Conservation (phyloP, 371 early-diverging fungal species). For the Mucor mucedo region DNA sequence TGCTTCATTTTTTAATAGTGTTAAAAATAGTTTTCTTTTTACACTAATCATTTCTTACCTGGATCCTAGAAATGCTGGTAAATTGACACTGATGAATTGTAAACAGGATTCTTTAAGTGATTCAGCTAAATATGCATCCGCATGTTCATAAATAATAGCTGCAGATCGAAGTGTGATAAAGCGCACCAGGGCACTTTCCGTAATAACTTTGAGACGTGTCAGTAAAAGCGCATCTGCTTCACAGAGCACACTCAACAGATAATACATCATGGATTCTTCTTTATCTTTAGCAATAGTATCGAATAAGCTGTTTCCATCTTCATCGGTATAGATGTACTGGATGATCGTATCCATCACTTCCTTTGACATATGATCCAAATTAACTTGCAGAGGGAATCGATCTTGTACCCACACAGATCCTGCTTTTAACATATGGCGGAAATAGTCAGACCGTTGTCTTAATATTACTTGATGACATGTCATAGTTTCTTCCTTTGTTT, state of each 20-base stretch:
- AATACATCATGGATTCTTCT: constrained; percentile 54
- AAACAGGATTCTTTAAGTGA: constrained; percentile 60
- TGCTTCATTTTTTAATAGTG: constrained; percentile 10
- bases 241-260: constrained; percentile 59
- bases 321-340: constrained; percentile 59
- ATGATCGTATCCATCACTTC: constrained; percentile 57
- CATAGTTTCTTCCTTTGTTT: constrained; percentile 27
- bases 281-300: constrained; percentile 41
- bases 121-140: constrained; percentile 58
- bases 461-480: constrained; percentile 65
- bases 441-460: constrained; percentile 69
- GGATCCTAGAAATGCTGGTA: constrained; percentile 61
- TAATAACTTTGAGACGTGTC: constrained; percentile 58
- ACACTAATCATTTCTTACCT: constrained; percentile 32
- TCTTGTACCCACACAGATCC: constrained; percentile 58
- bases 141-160: constrained; percentile 54
- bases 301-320: constrained; percentile 46
- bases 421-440: constrained; percentile 59
- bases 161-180: constrained; percentile 63
- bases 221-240: constrained; percentile 72
- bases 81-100: constrained; percentile 64
- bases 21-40: too few species aligned
- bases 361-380: constrained; percentile 52
- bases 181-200: constrained; percentile 52
- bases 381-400: constrained; percentile 37